These are phyloP conservation scores for Fraxinus baroniana DNA, from an alignment of 305 asterid species.

Conservation along the genomic window DNA sequence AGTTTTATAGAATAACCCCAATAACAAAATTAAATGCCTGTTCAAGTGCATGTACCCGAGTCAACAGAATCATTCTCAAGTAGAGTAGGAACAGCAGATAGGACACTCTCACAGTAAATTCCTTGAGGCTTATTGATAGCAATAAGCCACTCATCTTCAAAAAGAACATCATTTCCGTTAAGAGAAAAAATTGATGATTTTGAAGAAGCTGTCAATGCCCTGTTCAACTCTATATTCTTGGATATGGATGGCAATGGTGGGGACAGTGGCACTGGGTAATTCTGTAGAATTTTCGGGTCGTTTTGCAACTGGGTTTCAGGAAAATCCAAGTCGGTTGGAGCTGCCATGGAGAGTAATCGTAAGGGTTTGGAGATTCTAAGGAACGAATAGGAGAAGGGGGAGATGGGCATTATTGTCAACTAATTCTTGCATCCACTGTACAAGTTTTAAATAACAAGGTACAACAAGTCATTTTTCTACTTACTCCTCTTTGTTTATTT, in stretches of 20 bases:
- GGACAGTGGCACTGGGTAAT: slow-evolving; percentile 76
- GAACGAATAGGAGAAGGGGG: slow-evolving; percentile 12
- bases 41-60: slow-evolving; percentile 38
- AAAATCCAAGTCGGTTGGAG: slow-evolving; percentile 32
- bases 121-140: slow-evolving; percentile 89
- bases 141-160: slow-evolving; percentile 83
- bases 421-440: background rate
- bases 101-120: slow-evolving; percentile 65
- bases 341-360: slow-evolving; percentile 43
- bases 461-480: background rate
- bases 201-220: slow-evolving; percentile 80
- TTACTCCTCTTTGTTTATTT: background rate
- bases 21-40: background rate
- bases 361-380: slow-evolving; percentile 25
- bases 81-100: slow-evolving; percentile 52
- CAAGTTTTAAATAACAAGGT: background rate
- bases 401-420: slow-evolving; percentile 28
- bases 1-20: background rate
- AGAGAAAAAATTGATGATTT: slow-evolving; percentile 67
- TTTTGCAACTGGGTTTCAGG: slow-evolving; percentile 22
- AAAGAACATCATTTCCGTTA: slow-evolving; percentile 54
- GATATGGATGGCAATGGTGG: slow-evolving; percentile 67
- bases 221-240: slow-evolving; percentile 63
- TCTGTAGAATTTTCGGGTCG: slow-evolving; percentile 14
- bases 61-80: slow-evolving; percentile 27